A percentile compares a stretch with the other conserved stretches of the same genome.
Evolutionary conservation across 306 rosid species (phyloP).

Genomic region (Ammopiptanthus mongolicus): DNA sequence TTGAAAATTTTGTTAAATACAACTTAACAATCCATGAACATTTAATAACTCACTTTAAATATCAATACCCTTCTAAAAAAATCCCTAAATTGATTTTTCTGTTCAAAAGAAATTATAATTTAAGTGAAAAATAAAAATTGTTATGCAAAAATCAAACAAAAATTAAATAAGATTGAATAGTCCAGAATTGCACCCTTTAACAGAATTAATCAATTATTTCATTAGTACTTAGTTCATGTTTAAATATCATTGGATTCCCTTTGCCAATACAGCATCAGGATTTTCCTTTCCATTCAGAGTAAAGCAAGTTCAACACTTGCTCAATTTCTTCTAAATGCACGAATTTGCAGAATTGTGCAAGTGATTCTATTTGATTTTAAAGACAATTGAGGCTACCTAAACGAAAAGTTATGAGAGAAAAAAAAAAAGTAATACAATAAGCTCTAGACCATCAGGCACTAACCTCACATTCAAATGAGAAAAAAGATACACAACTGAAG

Average conservation of each 20-base stretch:
- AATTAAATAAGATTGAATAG: neutral
- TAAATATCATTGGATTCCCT: neutral
- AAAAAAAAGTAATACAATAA: neutral
- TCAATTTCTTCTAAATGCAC: neutral
- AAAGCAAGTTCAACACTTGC: neutral
- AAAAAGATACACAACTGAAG: constrained; percentile 15
- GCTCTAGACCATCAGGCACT: constrained; percentile 17
- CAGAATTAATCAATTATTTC: neutral
- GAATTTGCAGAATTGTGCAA: constrained; percentile 13
- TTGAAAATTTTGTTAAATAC: too few relatives aligned
- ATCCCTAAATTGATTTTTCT: too few relatives aligned
- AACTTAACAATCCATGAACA: too few relatives aligned
- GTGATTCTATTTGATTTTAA: constrained; percentile 19
- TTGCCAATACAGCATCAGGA: neutral
- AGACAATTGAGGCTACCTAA: constrained; percentile 18
- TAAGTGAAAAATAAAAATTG: too few relatives aligned
- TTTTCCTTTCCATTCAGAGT: neutral
- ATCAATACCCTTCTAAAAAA: too few relatives aligned
- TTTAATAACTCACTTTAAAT: too few relatives aligned
- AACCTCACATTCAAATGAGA: constrained; percentile 19
- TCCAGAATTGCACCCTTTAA: neutral
- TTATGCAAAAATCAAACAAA: too few relatives aligned
- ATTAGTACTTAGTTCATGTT: neutral
- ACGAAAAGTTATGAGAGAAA: neutral
- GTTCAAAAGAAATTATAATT: too few relatives aligned